Base-by-base conservation (phyloP, 179 eudicot genomes). In the Beta lomatogona region DNA sequence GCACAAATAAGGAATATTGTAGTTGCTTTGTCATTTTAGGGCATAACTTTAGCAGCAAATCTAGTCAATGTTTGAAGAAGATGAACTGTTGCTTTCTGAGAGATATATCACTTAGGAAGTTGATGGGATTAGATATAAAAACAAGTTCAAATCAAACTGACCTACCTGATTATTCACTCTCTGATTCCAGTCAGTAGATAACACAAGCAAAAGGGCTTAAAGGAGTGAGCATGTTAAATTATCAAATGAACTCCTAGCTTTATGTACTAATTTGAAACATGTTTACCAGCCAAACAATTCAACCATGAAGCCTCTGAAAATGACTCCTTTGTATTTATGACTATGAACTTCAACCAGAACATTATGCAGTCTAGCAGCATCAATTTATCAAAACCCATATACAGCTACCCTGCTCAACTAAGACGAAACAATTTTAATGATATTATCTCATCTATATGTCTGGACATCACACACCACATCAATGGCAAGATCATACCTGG, bases 11-110 rank as follows among this genome's bases (percentile, higher is more conserved):
- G 41, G 18, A 57, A 65, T n/a, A 54, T 63, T 71, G 6, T 25
- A 21, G 85, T 77, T 82, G 77, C 60, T 54, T 54, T 21, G 85
- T 82, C 82, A 73, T 22, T 78, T 48, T 66, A 72, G 46, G 57
- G 74, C 78, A 77, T 77, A 18, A 82, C 85, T 78, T 83, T 36
- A 65, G 73, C 59, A 65, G 66, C 59, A 72, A 71, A 55, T 66
- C 57, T 48, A 54, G 48, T 74, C 68, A 52, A 52, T 31, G 31
- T 74, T 78, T 68, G 44, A 73, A 57, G 77, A 73, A 78, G 85
- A 78, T 82, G 57, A 74, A 58, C 60, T 58, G 76, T 79, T 73
- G 69, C 71, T 74, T 65, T 79, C 85, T 74, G 59, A 71, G 44
- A 67, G 54, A 45, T 18, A 50, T 6, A 16, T 13, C 65, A 45